Percentiles rank a stretch among this genome's conserved stretches.
Evolutionary conservation across 345 rosid genomes (phyloP).

Genomic region (Odontarrhena argentea): DNA sequence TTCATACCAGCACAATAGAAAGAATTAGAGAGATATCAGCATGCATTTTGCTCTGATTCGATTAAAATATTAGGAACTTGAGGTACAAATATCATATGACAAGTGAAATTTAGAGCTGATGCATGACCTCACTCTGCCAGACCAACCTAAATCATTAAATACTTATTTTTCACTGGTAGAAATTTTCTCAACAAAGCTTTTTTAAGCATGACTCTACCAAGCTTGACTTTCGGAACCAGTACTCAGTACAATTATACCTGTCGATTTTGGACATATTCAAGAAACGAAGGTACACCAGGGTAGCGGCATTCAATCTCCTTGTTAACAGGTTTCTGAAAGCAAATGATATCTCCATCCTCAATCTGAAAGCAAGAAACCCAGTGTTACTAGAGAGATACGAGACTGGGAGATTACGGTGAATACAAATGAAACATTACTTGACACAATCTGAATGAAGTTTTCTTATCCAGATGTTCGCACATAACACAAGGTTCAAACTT

Average conservation of each 20-base stretch:
- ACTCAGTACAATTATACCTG: slow-evolving; percentile 55
- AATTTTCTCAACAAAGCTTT: background rate
- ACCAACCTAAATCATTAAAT: slow-evolving; percentile 13
- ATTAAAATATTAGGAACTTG: slow-evolving; percentile 7
- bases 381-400: slow-evolving; percentile 20
- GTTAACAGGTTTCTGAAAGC: slow-evolving; percentile 70
- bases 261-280: slow-evolving; percentile 90
- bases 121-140: slow-evolving; percentile 15
- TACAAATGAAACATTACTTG: slow-evolving; percentile 57
- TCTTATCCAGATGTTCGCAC: slow-evolving; percentile 87
- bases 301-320: slow-evolving; percentile 59
- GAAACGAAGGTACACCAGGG: slow-evolving; percentile 77
- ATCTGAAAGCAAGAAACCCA: slow-evolving; percentile 51
- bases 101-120: slow-evolving; percentile 10
- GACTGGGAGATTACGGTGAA: slow-evolving; percentile 1
- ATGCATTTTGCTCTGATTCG: slow-evolving; percentile 11
- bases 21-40: slow-evolving; percentile 1
- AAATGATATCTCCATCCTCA: slow-evolving; percentile 93
- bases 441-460: slow-evolving; percentile 59
- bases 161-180: slow-evolving; percentile 4
- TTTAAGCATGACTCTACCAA: slow-evolving; percentile 16
- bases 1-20: slow-evolving; percentile 19
- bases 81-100: background rate
- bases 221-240: slow-evolving; percentile 6
- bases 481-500: slow-evolving; percentile 86